These are phyloP conservation scores for Ophiostoma triangulosporum DNA, from an alignment of 2,329 filamentous ascomycete species.

Conservation along the genomic window DNA sequence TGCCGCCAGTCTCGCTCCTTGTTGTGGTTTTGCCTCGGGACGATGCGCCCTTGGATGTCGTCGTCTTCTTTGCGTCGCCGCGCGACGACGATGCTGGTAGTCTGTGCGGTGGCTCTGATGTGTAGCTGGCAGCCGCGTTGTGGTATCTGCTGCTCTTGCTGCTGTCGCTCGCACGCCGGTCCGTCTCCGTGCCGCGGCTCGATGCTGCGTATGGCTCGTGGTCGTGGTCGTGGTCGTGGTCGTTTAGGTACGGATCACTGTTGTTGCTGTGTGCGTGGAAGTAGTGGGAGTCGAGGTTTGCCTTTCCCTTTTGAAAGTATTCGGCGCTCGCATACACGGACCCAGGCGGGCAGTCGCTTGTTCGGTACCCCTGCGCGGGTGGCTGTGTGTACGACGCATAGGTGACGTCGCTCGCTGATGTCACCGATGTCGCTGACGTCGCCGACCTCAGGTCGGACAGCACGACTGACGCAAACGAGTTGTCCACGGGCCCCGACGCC, in stretches of 20 bases:
- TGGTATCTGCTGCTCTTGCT: neutral
- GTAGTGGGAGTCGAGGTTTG: constrained; percentile 2
- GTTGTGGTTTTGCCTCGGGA: neutral
- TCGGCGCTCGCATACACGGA: constrained; percentile 3
- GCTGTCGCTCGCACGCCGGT: neutral
- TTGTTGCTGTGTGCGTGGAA: neutral
- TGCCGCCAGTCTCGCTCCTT: too few relatives aligned
- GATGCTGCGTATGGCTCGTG: neutral
- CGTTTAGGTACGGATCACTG: neutral
- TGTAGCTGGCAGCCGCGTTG: neutral
- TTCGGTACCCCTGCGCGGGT: neutral
- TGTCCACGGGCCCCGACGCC: neutral
- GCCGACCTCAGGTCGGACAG: neutral
- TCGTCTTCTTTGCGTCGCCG: neutral
- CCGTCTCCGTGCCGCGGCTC: neutral
- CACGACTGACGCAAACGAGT: constrained; percentile 1
- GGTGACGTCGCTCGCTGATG: neutral
- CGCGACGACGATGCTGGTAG: neutral
- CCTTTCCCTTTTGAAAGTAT: constrained; percentile 1
- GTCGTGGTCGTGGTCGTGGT: neutral
- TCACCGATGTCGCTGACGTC: neutral
- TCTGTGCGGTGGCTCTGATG: neutral
- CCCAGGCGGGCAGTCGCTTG: neutral
- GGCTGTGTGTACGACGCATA: neutral
- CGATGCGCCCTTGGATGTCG: neutral